Evolutionary conservation across 176 grass and related monocot species (phyloP).

Genomic region (Phyllostachys edulis): DNA sequence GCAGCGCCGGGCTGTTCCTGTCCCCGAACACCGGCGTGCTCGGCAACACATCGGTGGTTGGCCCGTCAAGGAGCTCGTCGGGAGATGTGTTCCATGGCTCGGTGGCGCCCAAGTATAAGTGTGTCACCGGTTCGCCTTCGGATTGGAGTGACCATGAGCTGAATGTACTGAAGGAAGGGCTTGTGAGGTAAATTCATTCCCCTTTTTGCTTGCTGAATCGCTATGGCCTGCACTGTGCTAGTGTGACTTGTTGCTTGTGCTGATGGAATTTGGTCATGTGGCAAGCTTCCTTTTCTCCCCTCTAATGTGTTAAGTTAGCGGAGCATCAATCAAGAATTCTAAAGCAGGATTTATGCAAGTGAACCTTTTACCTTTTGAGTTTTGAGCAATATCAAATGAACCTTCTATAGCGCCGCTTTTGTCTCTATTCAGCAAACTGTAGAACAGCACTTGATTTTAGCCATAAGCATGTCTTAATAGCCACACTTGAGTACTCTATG

Average conservation of each 20-base stretch:
- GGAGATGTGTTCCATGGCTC: conserved; percentile 40
- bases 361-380: conserved; percentile 19
- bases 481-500: not conserved
- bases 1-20: conserved; percentile 41
- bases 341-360: conserved; percentile 25
- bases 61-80: conserved; percentile 54
- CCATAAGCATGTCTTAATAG: not conserved
- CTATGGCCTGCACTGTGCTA: not conserved
- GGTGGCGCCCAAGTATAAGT: conserved; percentile 56
- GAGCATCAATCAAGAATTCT: conserved; percentile 21
- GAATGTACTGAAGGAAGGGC: conserved; percentile 66
- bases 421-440: conserved; percentile 10
- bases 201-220: not conserved
- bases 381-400: conserved; percentile 9
- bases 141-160: conserved; percentile 75
- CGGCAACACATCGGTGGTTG: conserved; percentile 41
- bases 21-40: conserved; percentile 38
- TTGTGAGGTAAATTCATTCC: conserved; percentile 46
- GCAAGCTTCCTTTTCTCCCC: conserved; percentile 9
- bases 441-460: conserved; percentile 3
- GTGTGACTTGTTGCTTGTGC: not conserved
- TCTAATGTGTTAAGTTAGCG: conserved; percentile 23
- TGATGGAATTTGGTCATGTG: not conserved
- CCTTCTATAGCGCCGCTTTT: not conserved
- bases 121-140: conserved; percentile 45